phyloP scores from a whole-genome alignment of 495 filamentous ascomycete species.

The Aspergillus sclerotiicarbonarius region DNA sequence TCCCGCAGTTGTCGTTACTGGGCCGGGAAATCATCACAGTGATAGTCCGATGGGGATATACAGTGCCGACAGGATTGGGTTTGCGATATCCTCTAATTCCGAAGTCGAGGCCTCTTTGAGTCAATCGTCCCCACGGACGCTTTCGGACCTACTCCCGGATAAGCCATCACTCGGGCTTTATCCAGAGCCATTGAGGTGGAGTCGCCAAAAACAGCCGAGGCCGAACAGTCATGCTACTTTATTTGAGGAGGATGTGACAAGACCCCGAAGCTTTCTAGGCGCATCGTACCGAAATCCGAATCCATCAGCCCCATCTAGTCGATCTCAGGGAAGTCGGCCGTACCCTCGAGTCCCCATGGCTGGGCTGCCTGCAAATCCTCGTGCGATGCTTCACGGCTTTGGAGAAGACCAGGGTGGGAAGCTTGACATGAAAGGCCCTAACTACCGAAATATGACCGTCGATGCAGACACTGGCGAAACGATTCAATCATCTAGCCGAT shows the following conservation, averaged over 20 bases:
- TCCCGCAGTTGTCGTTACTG: conserved; percentile 23
- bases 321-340: conserved; percentile 10
- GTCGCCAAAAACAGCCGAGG: conserved; percentile 25
- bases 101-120: conserved; percentile 31
- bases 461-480: conserved; percentile 12
- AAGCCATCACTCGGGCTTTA: conserved; percentile 26
- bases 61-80: conserved; percentile 24
- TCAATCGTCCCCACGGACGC: conserved; percentile 33
- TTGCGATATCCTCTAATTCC: conserved; percentile 31
- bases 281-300: conserved; percentile 8
- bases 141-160: conserved; percentile 33
- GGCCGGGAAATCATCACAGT: conserved; percentile 9
- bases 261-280: conserved; percentile 15
- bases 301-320: conserved; percentile 2
- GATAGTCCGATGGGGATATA: conserved; percentile 1
- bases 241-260: conserved; percentile 39
- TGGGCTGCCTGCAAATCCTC: conserved; percentile 41
- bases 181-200: conserved; percentile 40
- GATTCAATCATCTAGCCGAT: conserved; percentile 9
- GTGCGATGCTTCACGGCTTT: conserved; percentile 33
- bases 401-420: conserved; percentile 17
- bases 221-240: conserved; percentile 35
- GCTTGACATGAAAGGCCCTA: conserved; percentile 3
- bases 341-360: conserved; percentile 16
- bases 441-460: conserved; percentile 11